These are phyloP conservation scores for Apiotrichum laibachii DNA, from an alignment of 1,284 basidiomycete genomes.

Conservation along the genomic window DNA sequence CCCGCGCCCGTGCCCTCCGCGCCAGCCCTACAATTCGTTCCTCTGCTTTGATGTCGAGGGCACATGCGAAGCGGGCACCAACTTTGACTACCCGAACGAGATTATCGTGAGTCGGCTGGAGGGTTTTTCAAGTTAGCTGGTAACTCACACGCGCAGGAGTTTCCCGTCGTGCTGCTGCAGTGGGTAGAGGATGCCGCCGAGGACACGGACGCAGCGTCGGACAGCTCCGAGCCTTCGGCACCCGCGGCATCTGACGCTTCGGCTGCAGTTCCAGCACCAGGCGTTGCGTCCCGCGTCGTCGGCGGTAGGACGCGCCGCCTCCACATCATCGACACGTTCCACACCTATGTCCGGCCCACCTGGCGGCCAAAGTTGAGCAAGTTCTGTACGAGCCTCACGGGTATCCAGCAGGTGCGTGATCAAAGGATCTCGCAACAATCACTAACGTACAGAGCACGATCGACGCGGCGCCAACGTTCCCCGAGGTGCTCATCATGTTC, in stretches of 20 bases:
- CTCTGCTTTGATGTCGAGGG: slow-evolving; percentile 69
- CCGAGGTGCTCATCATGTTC: slow-evolving; percentile 64
- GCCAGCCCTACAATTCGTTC: slow-evolving; percentile 49
- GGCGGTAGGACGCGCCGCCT: slow-evolving; percentile 8
- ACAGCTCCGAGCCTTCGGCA: neutral
- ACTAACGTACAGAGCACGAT: slow-evolving; percentile 64
- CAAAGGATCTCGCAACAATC: too few relatives aligned
- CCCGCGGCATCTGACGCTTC: neutral
- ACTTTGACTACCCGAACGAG: slow-evolving; percentile 81
- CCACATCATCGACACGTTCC: slow-evolving; percentile 63
- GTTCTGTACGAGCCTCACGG: slow-evolving; percentile 85
- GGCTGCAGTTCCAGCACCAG: neutral
- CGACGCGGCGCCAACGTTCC: slow-evolving; percentile 71
- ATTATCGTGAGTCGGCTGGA: slow-evolving; percentile 69
- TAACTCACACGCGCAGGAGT: slow-evolving; percentile 24
- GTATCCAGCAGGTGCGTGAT: slow-evolving; percentile 76
- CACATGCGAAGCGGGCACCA: slow-evolving; percentile 68
- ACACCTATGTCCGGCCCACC: slow-evolving; percentile 80
- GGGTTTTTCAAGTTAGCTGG: neutral
- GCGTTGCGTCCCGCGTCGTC: neutral
- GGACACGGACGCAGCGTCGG: neutral
- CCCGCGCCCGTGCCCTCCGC: neutral
- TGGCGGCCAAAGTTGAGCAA: slow-evolving; percentile 76
- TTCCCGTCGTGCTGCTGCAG: slow-evolving; percentile 69
- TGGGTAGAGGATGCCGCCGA: slow-evolving; percentile 65